These are phyloP conservation scores for Suillus weaverae DNA, from an alignment of 768 basidiomycete species.

Conservation along the genomic window DNA sequence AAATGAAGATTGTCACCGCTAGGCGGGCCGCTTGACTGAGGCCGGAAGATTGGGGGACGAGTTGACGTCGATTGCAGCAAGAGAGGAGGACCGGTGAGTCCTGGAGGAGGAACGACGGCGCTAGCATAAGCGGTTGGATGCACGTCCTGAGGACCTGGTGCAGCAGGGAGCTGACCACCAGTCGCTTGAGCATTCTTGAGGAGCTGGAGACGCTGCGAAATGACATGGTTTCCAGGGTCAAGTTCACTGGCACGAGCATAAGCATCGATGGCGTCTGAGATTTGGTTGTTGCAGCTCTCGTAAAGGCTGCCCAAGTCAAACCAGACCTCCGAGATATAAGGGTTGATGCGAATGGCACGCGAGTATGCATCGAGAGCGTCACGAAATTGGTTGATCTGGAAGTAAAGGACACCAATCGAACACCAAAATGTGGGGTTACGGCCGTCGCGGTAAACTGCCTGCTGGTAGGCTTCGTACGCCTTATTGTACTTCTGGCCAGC, in stretches of 20 bases:
- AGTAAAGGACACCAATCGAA: slow-evolving; percentile 97
- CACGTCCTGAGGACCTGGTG: slow-evolving; percentile 92
- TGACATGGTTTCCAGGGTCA: slow-evolving; percentile 81
- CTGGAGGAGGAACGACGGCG: slow-evolving; percentile 68
- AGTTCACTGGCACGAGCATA: slow-evolving; percentile 94
- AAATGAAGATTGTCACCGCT: slow-evolving; percentile 42
- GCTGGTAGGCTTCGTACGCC: slow-evolving; percentile 98
- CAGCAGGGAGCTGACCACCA: slow-evolving; percentile 75
- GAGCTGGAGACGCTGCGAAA: slow-evolving; percentile 77
- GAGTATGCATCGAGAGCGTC: slow-evolving; percentile 99
- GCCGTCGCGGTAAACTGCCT: slow-evolving; percentile 98
- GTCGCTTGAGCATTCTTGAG: slow-evolving; percentile 77
- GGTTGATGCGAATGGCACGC: slow-evolving; percentile 97
- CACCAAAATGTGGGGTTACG: slow-evolving; percentile 99
- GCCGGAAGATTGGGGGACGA: slow-evolving; percentile 56
- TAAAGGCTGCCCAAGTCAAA: slow-evolving; percentile 97
- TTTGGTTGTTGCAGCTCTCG: slow-evolving; percentile 98
- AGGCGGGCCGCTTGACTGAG: slow-evolving; percentile 64
- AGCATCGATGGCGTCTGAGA: slow-evolving; percentile 97
- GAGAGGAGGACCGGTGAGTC: slow-evolving; percentile 66
- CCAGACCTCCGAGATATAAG: slow-evolving; percentile 81
- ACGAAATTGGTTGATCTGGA: slow-evolving; percentile 99
- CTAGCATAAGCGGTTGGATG: slow-evolving; percentile 94
- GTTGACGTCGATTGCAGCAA: slow-evolving; percentile 49
- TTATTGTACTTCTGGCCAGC: slow-evolving; percentile 98